phyloP scores from a whole-genome alignment of 805 yeast genomes.

The Candida ficus region DNA sequence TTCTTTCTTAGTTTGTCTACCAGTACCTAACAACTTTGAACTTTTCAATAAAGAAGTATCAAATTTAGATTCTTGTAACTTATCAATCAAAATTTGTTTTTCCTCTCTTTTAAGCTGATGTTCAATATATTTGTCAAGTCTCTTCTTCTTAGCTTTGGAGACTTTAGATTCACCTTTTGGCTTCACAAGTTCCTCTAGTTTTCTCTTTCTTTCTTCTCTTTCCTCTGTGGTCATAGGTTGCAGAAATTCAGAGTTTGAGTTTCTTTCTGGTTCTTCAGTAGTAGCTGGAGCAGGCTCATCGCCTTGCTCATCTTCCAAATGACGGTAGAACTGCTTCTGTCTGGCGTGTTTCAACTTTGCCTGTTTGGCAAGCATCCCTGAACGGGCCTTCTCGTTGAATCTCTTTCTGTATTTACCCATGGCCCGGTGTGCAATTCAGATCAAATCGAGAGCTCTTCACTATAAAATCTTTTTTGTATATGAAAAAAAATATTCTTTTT shows the following conservation, averaged over 20 bases:
- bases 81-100: constrained; percentile 68
- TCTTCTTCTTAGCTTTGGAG: constrained; percentile 63
- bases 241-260: constrained; percentile 57
- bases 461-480: too few species aligned
- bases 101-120: constrained; percentile 88
- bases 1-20: constrained; percentile 61
- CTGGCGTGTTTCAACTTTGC: constrained; percentile 61
- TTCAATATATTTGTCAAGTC: constrained; percentile 88
- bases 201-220: constrained; percentile 57
- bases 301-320: constrained; percentile 36
- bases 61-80: constrained; percentile 55
- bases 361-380: constrained; percentile 80
- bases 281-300: constrained; percentile 17
- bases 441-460: too few species aligned
- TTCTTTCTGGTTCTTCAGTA: constrained; percentile 24
- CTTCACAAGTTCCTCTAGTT: constrained; percentile 50
- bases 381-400: constrained; percentile 79
- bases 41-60: constrained; percentile 69
- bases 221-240: constrained; percentile 63
- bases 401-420: constrained; percentile 84
- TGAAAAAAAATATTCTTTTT: too few species aligned
- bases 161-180: constrained; percentile 64
- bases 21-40: constrained; percentile 74
- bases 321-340: constrained; percentile 61
- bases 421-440: too few species aligned